Percentiles rank a stretch among this genome's conserved stretches.
These are phyloP conservation scores for Dendrobium catenatum DNA, from an alignment of 106 monocot genomes.

Conservation along the genomic window DNA sequence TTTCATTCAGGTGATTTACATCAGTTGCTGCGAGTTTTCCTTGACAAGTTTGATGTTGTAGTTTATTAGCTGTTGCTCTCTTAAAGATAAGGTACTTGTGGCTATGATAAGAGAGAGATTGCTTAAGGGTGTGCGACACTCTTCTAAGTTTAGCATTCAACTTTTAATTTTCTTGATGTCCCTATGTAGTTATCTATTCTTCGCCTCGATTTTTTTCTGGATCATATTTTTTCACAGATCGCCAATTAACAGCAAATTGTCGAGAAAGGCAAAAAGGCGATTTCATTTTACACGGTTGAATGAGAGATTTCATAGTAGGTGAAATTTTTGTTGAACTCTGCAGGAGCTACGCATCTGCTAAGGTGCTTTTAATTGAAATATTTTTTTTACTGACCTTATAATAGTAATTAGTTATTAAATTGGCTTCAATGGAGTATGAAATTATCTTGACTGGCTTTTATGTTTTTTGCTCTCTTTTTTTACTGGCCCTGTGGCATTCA, in stretches of 20 bases:
- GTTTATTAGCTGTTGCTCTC: constrained; percentile 47
- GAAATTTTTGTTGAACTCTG: constrained; percentile 94
- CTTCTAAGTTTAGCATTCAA: background rate
- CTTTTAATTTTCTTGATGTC: background rate
- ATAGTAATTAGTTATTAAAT: background rate
- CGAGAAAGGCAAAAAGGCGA: constrained; percentile 54
- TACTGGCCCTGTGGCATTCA: too few relatives aligned
- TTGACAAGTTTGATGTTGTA: constrained; percentile 81
- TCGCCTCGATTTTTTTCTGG: background rate
- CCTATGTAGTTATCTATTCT: background rate
- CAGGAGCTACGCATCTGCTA: constrained; percentile 57
- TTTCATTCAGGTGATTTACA: constrained; percentile 60
- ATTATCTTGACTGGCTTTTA: background rate
- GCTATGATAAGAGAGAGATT: background rate
- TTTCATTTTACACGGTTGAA: constrained; percentile 77
- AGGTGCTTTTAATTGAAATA: constrained; percentile 39
- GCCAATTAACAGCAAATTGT: constrained; percentile 58
- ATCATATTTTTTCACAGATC: constrained; percentile 35
- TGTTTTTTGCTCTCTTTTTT: background rate
- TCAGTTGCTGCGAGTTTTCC: constrained; percentile 59
- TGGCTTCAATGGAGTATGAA: background rate
- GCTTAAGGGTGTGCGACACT: background rate
- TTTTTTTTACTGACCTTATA: background rate
- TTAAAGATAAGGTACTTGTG: constrained; percentile 44
- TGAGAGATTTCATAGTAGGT: constrained; percentile 82